Evolutionary conservation across 2,329 filamentous ascomycete genomes (phyloP).

Genomic region (Xylaria sp.): DNA sequence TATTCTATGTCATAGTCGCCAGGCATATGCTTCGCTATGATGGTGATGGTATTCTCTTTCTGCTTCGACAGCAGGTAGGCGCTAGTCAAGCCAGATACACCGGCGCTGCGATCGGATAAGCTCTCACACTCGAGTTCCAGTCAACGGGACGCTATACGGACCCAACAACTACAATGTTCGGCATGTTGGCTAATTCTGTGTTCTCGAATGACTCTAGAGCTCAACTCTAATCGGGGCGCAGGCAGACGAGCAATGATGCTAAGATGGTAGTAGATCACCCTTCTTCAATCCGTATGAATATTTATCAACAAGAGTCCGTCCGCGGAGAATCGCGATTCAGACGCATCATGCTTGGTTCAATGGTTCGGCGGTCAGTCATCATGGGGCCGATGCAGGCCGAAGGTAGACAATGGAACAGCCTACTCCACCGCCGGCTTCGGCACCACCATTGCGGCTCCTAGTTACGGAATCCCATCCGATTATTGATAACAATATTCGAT

Average conservation of each 20-base stretch:
- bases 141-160: conserved; percentile 19
- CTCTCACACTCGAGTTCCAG: background rate
- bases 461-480: no score
- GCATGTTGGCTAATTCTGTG: conserved; percentile 29
- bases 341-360: background rate
- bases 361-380: background rate
- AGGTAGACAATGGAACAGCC: background rate
- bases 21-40: conserved; percentile 60
- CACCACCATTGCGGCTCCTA: background rate
- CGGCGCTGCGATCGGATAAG: conserved; percentile 34
- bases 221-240: background rate
- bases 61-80: conserved; percentile 43
- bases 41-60: conserved; percentile 57
- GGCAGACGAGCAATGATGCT: background rate
- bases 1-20: conserved; percentile 91
- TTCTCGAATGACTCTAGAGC: background rate
- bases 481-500: background rate
- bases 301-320: background rate
- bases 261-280: no score
- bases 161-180: conserved; percentile 42
- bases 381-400: conserved; percentile 15
- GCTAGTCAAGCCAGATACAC: conserved; percentile 43
- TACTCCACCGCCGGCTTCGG: conserved; percentile 20
- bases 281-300: background rate
- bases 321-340: background rate